Percentiles rank a stretch among this genome's conserved stretches.
These are phyloP conservation scores for Dendrobium huoshanense DNA, from an alignment of 106 monocot species.

Conservation along the genomic window DNA sequence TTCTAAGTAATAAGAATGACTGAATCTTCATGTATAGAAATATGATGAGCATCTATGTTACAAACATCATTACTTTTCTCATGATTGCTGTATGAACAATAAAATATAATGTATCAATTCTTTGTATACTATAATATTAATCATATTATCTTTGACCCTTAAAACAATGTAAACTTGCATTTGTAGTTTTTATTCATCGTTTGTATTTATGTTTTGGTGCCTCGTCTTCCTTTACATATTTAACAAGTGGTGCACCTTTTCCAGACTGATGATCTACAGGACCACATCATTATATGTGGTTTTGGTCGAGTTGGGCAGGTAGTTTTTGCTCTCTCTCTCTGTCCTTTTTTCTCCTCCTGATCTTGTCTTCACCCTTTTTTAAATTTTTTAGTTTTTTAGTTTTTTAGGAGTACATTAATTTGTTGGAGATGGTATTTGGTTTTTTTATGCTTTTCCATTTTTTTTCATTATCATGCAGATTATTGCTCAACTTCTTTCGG, in stretches of 20 bases:
- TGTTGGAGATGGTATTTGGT: background rate
- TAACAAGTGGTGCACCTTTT: slow-evolving; percentile 9
- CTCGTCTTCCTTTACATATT: background rate
- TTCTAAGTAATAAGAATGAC: background rate
- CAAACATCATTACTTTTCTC: background rate
- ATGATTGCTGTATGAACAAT: background rate
- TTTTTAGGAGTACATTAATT: background rate
- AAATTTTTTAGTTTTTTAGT: background rate
- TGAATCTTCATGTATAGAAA: background rate
- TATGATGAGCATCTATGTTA: background rate
- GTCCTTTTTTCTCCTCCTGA: no score
- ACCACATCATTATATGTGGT: slow-evolving; percentile 97
- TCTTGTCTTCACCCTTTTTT: background rate
- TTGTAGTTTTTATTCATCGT: background rate
- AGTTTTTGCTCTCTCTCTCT: background rate
- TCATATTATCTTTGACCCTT: background rate
- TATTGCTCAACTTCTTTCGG: slow-evolving; percentile 96
- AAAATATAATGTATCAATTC: background rate
- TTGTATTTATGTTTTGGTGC: background rate
- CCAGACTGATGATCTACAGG: slow-evolving; percentile 98
- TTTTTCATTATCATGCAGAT: slow-evolving; percentile 44
- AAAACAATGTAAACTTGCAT: background rate
- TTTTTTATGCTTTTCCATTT: background rate
- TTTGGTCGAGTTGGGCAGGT: slow-evolving; percentile 99
- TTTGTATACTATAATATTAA: background rate